Evolutionary conservation across 2,329 filamentous ascomycete species (phyloP).

Genomic region (Celoporthe dispersa): DNA sequence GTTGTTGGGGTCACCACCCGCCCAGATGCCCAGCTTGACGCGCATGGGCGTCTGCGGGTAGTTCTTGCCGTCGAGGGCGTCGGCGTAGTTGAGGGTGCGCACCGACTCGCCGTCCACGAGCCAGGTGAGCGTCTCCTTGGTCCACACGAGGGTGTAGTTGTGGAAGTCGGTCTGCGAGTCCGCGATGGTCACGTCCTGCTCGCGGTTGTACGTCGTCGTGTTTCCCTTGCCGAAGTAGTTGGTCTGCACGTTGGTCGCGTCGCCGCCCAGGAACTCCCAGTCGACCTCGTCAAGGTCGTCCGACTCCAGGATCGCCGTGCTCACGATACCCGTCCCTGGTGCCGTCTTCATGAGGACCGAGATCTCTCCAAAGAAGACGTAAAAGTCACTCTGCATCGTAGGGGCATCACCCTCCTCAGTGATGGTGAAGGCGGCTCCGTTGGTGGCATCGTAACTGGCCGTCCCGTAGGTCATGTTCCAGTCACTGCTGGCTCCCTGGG

Average conservation of each 20-base stretch:
- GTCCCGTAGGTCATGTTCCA: constrained; percentile 35
- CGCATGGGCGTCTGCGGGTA: constrained; percentile 78
- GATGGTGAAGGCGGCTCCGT: constrained; percentile 56
- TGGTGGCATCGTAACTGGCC: constrained; percentile 33
- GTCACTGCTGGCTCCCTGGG: constrained; percentile 58
- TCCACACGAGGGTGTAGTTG: constrained; percentile 74
- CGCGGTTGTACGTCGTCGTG: constrained; percentile 67
- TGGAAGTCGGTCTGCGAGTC: constrained; percentile 58
- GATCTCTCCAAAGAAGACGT: constrained; percentile 83
- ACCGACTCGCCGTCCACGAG: constrained; percentile 64
- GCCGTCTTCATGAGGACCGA: constrained; percentile 73
- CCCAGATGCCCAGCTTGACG: constrained; percentile 72
- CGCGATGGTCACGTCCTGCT: constrained; percentile 57
- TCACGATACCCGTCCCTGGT: constrained; percentile 75
- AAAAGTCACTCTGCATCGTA: constrained; percentile 71
- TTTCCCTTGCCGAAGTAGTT: constrained; percentile 83
- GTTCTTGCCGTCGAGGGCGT: constrained; percentile 60
- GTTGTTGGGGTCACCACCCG: constrained; percentile 61
- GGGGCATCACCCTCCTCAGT: constrained; percentile 58
- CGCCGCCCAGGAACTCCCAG: constrained; percentile 79
- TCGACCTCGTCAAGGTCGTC: constrained; percentile 83
- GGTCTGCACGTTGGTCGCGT: constrained; percentile 71
- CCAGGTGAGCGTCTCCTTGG: constrained; percentile 66
- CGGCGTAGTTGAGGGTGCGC: constrained; percentile 63
- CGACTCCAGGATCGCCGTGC: constrained; percentile 75